phyloP scores from a whole-genome alignment of 768 basidiomycete species.

The Auricularia cornea region DNA sequence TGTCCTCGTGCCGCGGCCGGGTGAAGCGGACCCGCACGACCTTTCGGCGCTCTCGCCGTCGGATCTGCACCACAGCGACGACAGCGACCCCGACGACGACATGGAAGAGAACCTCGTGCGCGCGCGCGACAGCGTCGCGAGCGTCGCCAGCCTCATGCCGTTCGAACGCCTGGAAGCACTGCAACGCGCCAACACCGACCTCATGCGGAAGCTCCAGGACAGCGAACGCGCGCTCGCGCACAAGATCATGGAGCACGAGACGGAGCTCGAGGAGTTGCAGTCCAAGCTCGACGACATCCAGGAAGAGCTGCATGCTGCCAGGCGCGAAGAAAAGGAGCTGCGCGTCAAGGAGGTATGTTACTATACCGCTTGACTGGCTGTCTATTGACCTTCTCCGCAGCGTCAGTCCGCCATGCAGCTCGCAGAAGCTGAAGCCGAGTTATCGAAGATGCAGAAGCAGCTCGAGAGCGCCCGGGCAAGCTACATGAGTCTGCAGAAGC shows the following conservation, averaged over 20 bases:
- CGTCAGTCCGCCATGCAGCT: conserved; percentile 61
- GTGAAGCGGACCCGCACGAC: conserved; percentile 29
- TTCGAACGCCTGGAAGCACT: conserved; percentile 67
- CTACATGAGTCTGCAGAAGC: conserved; percentile 72
- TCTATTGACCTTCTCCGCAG: conserved; percentile 27
- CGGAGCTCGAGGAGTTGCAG: conserved; percentile 77
- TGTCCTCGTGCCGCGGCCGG: not conserved
- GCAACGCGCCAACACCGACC: conserved; percentile 63
- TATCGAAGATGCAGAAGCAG: conserved; percentile 62
- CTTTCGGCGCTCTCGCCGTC: conserved; percentile 38
- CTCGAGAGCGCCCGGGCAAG: conserved; percentile 66
- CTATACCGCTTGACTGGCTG: not conserved
- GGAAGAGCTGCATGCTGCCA: conserved; percentile 67
- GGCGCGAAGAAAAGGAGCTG: conserved; percentile 90
- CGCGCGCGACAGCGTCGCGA: conserved; percentile 54
- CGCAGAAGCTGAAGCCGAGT: conserved; percentile 63
- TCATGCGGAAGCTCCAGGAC: conserved; percentile 68
- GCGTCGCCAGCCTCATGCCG: conserved; percentile 28
- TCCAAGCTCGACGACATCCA: conserved; percentile 65
- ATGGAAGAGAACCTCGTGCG: conserved; percentile 36
- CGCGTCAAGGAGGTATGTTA: conserved; percentile 68
- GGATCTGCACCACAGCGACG: conserved; percentile 32
- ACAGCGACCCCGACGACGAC: conserved; percentile 47
- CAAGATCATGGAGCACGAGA: conserved; percentile 67
- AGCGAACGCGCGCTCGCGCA: conserved; percentile 59